phyloP scores from a whole-genome alignment of 2,329 filamentous ascomycete species.

The Pseudogymnoascus sp. region DNA sequence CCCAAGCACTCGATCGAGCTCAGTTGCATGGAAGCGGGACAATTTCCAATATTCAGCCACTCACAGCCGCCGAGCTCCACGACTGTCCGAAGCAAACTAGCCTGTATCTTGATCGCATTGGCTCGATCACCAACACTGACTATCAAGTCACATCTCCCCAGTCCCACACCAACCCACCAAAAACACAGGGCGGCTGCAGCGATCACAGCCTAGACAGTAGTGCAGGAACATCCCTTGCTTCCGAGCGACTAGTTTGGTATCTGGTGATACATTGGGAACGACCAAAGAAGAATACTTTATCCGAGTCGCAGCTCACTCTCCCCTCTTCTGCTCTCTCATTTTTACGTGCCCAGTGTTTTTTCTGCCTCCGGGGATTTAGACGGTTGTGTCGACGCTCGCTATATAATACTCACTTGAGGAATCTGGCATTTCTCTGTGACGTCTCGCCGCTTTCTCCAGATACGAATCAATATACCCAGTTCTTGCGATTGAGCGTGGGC shows the following conservation, averaged over 20 bases:
- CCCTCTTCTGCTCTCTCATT: neutral
- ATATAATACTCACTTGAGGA: neutral
- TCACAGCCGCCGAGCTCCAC: neutral
- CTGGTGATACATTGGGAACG: slow-evolving; percentile 5
- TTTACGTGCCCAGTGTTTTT: neutral
- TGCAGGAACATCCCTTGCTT: slow-evolving; percentile 5
- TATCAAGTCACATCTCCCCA: neutral
- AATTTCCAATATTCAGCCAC: slow-evolving; percentile 4
- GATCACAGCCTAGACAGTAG: slow-evolving; percentile 3
- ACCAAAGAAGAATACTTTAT: slow-evolving; percentile 3
- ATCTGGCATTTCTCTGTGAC: slow-evolving; percentile 6
- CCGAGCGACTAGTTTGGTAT: slow-evolving; percentile 5
- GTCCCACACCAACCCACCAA: slow-evolving; percentile 7
- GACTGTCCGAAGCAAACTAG: neutral
- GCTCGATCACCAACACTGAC: neutral
- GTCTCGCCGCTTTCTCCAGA: neutral
- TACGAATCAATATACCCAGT: slow-evolving; percentile 4
- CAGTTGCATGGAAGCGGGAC: slow-evolving; percentile 7
- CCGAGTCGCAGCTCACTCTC: neutral
- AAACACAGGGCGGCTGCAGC: slow-evolving; percentile 5
- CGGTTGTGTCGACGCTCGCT: neutral
- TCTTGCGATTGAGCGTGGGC: neutral
- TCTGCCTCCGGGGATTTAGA: neutral
- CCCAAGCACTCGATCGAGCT: neutral
- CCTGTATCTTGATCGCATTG: neutral